Evolutionary conservation across 2,329 filamentous ascomycete species (phyloP).

Genomic region (Aspergillus spinulosporus): DNA sequence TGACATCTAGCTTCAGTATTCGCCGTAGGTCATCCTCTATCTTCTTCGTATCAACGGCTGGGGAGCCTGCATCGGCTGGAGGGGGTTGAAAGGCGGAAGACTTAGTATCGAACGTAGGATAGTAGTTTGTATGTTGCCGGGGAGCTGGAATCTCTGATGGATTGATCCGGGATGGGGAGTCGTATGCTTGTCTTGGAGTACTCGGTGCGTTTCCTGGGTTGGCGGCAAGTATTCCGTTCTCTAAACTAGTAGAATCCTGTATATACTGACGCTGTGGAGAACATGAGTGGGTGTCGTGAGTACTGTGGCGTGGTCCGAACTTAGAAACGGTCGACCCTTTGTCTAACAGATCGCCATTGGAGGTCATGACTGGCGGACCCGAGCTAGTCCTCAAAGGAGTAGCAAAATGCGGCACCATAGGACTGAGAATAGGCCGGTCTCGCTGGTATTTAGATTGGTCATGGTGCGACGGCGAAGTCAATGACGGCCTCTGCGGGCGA

Average conservation of each 20-base stretch:
- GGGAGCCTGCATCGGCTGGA: conserved; percentile 26
- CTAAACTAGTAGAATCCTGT: conserved; percentile 35
- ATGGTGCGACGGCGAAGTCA: conserved; percentile 30
- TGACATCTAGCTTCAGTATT: conserved; percentile 47
- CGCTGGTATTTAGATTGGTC: conserved; percentile 23
- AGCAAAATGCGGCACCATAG: conserved; percentile 32
- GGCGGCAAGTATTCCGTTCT: conserved; percentile 32
- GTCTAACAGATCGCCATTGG: conserved; percentile 20
- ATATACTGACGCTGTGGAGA: conserved; percentile 26
- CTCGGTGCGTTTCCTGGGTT: conserved; percentile 19
- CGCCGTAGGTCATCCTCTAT: conserved; percentile 52
- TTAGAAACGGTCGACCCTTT: conserved; percentile 21
- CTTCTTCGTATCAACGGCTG: conserved; percentile 42
- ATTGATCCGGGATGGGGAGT: conserved; percentile 26
- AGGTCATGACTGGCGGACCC: conserved; percentile 33
- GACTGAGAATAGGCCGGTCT: conserved; percentile 19
- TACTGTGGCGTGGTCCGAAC: conserved; percentile 26
- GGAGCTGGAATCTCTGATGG: conserved; percentile 23
- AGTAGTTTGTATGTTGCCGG: conserved; percentile 20
- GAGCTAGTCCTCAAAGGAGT: conserved; percentile 36
- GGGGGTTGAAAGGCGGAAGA: conserved; percentile 25
- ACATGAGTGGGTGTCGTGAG: conserved; percentile 26
- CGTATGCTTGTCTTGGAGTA: conserved; percentile 19
- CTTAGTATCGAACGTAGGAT: conserved; percentile 27
- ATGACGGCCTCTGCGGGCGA: conserved; percentile 38